phyloP scores from a whole-genome alignment of 371 early-diverging fungal genomes.

The Mucor piriformis region DNA sequence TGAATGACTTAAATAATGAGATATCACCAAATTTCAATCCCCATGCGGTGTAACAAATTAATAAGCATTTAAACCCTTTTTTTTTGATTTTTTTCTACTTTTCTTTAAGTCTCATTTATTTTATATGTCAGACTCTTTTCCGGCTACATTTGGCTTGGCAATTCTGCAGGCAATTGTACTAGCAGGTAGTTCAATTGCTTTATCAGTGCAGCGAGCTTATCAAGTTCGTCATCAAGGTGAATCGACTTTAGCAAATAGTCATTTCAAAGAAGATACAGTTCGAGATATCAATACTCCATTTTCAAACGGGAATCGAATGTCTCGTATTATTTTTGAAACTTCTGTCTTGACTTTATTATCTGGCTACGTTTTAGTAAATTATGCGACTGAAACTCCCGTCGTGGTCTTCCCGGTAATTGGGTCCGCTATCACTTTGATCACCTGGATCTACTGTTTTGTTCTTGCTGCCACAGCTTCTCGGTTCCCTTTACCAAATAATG shows the following conservation, averaged over 20 bases:
- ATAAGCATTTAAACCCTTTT: too few species aligned
- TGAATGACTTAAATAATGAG: too few species aligned
- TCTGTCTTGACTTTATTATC: conserved; percentile 6
- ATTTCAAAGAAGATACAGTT: conserved; percentile 2
- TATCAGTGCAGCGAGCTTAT: conserved; percentile 23
- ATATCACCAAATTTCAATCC: too few species aligned
- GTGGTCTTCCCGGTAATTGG: background rate
- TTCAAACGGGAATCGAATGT: conserved; percentile 9
- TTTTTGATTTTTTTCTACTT: too few species aligned
- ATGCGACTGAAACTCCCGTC: background rate
- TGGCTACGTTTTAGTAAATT: conserved; percentile 1
- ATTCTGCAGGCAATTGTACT: background rate
- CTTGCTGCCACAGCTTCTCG: conserved; percentile 14
- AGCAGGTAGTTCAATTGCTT: background rate
- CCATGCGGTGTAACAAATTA: too few species aligned
- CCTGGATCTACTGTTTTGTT: conserved; percentile 25
- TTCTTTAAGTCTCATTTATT: background rate
- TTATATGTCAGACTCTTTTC: background rate
- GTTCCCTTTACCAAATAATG: conserved; percentile 16
- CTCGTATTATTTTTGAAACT: conserved; percentile 8
- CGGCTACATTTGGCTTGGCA: background rate
- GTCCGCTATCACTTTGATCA: background rate
- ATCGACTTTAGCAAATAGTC: background rate
- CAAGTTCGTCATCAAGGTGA: background rate
- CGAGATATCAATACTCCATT: conserved; percentile 5